Evolutionary conservation across 129 eudicot species (phyloP).

Genomic region (Centrapalus pauciflorus): DNA sequence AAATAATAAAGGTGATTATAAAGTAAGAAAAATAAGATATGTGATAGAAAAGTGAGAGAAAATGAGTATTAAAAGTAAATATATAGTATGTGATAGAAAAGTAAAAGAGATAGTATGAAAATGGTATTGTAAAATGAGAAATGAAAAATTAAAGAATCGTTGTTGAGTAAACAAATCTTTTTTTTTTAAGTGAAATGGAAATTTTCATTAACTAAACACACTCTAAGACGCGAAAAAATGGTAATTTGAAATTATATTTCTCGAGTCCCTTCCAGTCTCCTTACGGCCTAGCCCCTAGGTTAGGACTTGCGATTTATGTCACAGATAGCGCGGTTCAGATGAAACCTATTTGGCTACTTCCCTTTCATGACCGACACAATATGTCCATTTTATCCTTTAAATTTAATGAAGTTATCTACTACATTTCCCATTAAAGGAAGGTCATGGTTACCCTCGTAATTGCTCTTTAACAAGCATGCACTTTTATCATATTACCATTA

Average conservation of each 20-base stretch:
- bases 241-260: neutral
- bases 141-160: too few relatives aligned
- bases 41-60: too few relatives aligned
- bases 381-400: neutral
- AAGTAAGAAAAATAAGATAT: too few relatives aligned
- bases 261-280: neutral
- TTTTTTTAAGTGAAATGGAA: too few relatives aligned
- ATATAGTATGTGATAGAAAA: too few relatives aligned
- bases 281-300: neutral
- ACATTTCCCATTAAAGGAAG: neutral
- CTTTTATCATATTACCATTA: neutral
- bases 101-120: too few relatives aligned
- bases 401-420: neutral
- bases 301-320: neutral
- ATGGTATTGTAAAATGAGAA: too few relatives aligned
- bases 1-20: too few relatives aligned
- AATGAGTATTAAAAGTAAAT: too few relatives aligned
- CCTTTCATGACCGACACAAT: neutral
- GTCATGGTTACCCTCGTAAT: constrained; percentile 2
- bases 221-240: too few relatives aligned
- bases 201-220: too few relatives aligned
- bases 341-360: neutral
- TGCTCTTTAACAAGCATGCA: neutral
- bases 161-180: too few relatives aligned
- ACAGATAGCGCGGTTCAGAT: neutral